These are phyloP conservation scores for Corymbia maculata DNA, from an alignment of 345 rosid genomes.

Conservation along the genomic window DNA sequence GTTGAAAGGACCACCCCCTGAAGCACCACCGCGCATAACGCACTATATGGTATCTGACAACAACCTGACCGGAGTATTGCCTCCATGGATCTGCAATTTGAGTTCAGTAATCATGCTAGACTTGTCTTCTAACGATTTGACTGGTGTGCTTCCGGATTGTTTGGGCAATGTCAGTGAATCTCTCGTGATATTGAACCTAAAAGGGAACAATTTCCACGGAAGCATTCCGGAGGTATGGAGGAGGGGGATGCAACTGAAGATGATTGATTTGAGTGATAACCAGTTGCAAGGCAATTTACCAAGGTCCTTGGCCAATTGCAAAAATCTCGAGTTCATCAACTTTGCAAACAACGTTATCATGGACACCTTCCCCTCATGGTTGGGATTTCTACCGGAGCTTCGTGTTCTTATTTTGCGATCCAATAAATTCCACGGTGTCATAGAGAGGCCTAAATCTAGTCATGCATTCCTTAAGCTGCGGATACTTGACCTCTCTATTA, in stretches of 20 bases:
- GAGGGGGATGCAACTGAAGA: background rate
- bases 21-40: background rate
- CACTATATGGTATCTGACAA: background rate
- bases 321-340: background rate
- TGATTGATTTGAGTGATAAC: background rate
- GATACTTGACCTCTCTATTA: slow-evolving; percentile 2
- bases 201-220: background rate
- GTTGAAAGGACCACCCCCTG: background rate
- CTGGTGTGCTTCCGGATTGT: background rate
- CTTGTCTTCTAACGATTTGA: background rate
- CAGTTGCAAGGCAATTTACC: background rate
- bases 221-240: background rate
- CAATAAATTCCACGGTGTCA: background rate
- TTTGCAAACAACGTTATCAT: background rate
- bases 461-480: background rate
- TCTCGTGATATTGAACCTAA: background rate
- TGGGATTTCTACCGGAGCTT: slow-evolving; percentile 1
- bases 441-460: background rate
- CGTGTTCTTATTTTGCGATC: background rate
- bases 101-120: background rate
- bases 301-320: background rate
- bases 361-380: slow-evolving; percentile 9
- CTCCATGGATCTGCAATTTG: background rate
- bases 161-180: background rate
- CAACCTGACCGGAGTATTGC: background rate